Evolutionary conservation across 139 green algal species (phyloP), one percentile per base, ranked within the genome.

Genomic region (Coccomyxa sp.): DNA sequence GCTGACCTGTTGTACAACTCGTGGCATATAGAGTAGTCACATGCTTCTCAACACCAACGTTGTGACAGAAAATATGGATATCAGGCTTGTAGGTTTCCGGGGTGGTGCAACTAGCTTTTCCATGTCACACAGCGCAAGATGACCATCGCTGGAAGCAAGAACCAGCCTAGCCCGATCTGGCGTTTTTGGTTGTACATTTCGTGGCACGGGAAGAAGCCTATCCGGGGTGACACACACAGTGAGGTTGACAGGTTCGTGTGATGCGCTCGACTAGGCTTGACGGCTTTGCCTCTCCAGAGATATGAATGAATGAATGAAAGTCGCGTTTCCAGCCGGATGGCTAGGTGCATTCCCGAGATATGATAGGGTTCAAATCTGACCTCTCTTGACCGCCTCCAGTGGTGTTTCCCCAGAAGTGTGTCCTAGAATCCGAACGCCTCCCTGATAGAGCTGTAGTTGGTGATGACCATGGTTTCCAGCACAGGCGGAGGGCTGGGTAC

Each of bases 51-150:
- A 58, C 44, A 58, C 44, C 44, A 58, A 58, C 44, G 44, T 58
- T 58, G 44, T 58, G 44, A 58, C 44, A 58, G 44, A 58, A 58
- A 58, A 58, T 58, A 58, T 58, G 44, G 44, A 58, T 58, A 58
- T 58, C 44, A 10, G 44, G 44, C 44, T 58, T 58, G 44, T 58
- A 58, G 44, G n/a, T n/a, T n/a, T n/a, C n/a, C n/a, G n/a, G n/a
- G n/a, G 44, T 58, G 44, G 44, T 58, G 44, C 44, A 58, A 58
- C 44, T 58, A 58, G 44, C 44, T 58, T 58, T 58, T 58, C 44
- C 44, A 58, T 58, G 44, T 58, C 44, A 58, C 44, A 58, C 44
- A 58, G 44, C 44, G 44, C 44, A 58, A 58, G 44, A 58, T 58
- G 44, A 58, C 44, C 44, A 58, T 58, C 44, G 44, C 44, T 58